These are phyloP conservation scores for Verticillium longisporum DNA, from an alignment of 2,329 filamentous ascomycete genomes.

Conservation along the genomic window DNA sequence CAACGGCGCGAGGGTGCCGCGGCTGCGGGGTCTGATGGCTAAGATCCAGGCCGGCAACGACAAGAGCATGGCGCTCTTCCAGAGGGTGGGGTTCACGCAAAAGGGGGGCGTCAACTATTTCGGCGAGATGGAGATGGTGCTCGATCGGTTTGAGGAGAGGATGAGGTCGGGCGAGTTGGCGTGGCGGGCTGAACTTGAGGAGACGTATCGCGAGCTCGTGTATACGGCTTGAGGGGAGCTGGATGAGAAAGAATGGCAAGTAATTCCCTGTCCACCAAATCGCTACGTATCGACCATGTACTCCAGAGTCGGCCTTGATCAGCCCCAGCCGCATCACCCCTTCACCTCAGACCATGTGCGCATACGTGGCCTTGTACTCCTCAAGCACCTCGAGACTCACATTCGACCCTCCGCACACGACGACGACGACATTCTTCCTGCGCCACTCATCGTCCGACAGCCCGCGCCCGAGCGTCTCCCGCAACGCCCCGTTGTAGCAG, in stretches of 20 bases:
- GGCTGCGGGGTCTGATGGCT: constrained; percentile 44
- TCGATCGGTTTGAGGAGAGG: constrained; percentile 19
- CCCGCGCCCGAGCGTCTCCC: constrained; percentile 48
- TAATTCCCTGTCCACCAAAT: not conserved
- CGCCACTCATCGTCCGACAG: constrained; percentile 51
- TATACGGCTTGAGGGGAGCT: not conserved
- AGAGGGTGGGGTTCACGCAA: constrained; percentile 43
- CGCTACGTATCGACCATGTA: not conserved
- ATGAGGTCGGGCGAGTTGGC: not conserved
- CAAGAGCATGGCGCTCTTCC: constrained; percentile 44
- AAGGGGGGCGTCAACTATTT: constrained; percentile 52
- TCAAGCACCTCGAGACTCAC: constrained; percentile 56
- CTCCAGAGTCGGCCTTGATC: not conserved
- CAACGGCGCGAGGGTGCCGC: constrained; percentile 12
- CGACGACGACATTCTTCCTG: constrained; percentile 68
- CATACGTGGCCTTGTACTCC: constrained; percentile 46
- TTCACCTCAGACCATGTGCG: not conserved
- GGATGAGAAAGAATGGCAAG: not conserved
- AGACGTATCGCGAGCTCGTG: not conserved
- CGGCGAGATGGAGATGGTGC: constrained; percentile 48
- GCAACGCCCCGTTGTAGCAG: constrained; percentile 57
- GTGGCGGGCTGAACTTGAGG: not conserved
- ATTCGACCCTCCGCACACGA: constrained; percentile 76
- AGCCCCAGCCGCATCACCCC: not conserved
- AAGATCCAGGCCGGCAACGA: constrained; percentile 53